Conservation (phyloP, 768 basidiomycete species). For the Psilocybe subaeruginosa region DNA sequence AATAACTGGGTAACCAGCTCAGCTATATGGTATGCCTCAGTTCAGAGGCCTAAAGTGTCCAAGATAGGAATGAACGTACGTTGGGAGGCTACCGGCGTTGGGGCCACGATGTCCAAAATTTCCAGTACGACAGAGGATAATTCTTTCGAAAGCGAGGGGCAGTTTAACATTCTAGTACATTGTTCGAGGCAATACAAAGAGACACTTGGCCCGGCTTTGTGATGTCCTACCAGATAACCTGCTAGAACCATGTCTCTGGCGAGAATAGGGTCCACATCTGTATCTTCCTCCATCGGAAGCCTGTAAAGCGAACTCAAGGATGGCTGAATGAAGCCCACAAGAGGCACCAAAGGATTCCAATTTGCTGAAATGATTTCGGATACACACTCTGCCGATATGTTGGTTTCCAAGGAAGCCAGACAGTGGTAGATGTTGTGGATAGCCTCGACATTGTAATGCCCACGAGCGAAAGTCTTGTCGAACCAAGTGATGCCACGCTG, state of each 20-base stretch:
- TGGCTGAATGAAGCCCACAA: slow-evolving; percentile 15
- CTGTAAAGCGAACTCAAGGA: slow-evolving; percentile 7
- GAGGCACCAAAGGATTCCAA: slow-evolving; percentile 20
- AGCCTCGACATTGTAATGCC: slow-evolving; percentile 16
- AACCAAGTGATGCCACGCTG: slow-evolving; percentile 23
- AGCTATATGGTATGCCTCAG: not conserved
- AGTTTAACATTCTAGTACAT: slow-evolving; percentile 15
- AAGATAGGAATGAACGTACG: not conserved
- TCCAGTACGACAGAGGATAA: slow-evolving; percentile 8
- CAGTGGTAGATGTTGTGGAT: slow-evolving; percentile 22
- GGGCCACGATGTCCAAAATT: slow-evolving; percentile 6
- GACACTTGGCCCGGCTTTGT: slow-evolving; percentile 10
- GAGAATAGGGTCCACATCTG: slow-evolving; percentile 5
- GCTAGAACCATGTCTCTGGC: slow-evolving; percentile 12
- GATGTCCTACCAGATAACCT: slow-evolving; percentile 12
- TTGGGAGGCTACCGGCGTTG: not conserved
- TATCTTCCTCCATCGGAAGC: not conserved
- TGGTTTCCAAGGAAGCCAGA: slow-evolving; percentile 17
- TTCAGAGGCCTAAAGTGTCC: not conserved
- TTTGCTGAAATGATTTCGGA: slow-evolving; percentile 21
- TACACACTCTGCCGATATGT: slow-evolving; percentile 20
- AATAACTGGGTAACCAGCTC: slow-evolving; percentile 7
- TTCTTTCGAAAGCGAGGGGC: slow-evolving; percentile 1
- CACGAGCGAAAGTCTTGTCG: slow-evolving; percentile 19
- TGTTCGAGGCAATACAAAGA: slow-evolving; percentile 16